Evolutionary conservation across 2,329 filamentous ascomycete species (phyloP).

Genomic region (Fusarium siculi): DNA sequence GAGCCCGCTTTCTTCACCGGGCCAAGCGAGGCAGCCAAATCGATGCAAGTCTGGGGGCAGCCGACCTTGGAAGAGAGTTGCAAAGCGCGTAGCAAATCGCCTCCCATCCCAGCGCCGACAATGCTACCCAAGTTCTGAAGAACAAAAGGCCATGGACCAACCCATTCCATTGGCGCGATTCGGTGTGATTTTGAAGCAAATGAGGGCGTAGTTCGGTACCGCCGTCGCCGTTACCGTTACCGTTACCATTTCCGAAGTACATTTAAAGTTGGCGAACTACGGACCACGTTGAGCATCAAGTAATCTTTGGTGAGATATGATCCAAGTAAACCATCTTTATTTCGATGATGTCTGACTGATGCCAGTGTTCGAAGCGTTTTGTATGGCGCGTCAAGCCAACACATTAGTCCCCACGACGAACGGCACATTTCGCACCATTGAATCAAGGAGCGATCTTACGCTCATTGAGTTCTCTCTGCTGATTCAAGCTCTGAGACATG

Average conservation of each 20-base stretch:
- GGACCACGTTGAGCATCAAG: background rate
- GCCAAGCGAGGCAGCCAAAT: background rate
- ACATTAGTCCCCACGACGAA: accelerated
- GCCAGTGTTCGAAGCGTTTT: background rate
- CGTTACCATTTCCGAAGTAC: background rate
- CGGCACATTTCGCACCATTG: background rate
- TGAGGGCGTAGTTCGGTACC: too few species aligned
- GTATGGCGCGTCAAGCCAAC: background rate
- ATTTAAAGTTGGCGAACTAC: too few species aligned
- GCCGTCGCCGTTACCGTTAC: too few species aligned
- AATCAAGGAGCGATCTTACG: background rate
- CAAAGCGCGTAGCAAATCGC: accelerated
- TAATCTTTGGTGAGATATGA: background rate
- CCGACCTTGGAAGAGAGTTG: background rate
- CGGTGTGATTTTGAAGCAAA: too few species aligned
- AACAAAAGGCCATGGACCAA: background rate
- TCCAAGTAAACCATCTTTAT: background rate
- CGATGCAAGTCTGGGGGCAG: background rate
- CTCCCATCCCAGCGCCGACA: background rate
- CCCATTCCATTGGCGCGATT: too few species aligned
- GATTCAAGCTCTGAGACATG: background rate
- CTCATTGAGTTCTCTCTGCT: too few species aligned
- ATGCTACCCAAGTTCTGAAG: background rate
- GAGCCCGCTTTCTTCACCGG: accelerated
- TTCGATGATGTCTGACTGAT: background rate